Percentiles rank a stretch among this genome's conserved stretches.
phyloP scores from a whole-genome alignment of 2,329 filamentous ascomycete species.

The Phaeoacremonium minimum region DNA sequence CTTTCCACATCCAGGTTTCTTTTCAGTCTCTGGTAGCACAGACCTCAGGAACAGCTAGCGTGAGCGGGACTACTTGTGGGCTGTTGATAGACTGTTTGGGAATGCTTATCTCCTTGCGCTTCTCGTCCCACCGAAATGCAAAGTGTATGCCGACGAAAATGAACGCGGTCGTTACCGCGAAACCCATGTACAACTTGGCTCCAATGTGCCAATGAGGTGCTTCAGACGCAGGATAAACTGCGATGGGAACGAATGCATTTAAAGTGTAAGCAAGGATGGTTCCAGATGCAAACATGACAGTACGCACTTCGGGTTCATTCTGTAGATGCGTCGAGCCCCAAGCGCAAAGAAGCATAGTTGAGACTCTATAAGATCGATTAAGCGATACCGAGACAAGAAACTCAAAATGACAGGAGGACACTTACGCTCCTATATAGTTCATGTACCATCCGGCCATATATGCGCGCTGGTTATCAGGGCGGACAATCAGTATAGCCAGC shows the following conservation, averaged over 20 bases:
- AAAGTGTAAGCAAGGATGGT: slow-evolving; percentile 5
- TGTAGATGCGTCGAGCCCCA: slow-evolving; percentile 5
- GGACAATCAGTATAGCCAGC: slow-evolving; percentile 2
- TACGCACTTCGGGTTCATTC: slow-evolving; percentile 4
- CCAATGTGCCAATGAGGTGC: slow-evolving; percentile 5
- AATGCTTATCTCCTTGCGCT: too few relatives aligned
- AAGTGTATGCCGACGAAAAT: slow-evolving; percentile 3
- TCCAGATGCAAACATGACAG: slow-evolving; percentile 5
- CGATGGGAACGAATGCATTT: slow-evolving; percentile 5
- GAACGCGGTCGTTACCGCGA: not conserved
- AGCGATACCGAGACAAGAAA: not conserved
- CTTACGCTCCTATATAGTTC: slow-evolving; percentile 4
- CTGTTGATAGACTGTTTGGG: too few relatives aligned
- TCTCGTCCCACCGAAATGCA: slow-evolving; percentile 2
- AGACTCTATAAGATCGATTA: not conserved
- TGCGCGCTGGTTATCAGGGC: not conserved
- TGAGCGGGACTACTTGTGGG: too few relatives aligned
- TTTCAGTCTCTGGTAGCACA: too few relatives aligned
- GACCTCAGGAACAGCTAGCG: too few relatives aligned
- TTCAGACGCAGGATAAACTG: slow-evolving; percentile 2
- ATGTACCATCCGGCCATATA: slow-evolving; percentile 6
- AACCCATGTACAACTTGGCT: slow-evolving; percentile 3
- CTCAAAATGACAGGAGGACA: not conserved
- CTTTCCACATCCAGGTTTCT: too few relatives aligned
- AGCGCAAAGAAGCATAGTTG: slow-evolving; percentile 4